These are phyloP conservation scores for Hortaea werneckii DNA, from an alignment of 2,329 filamentous ascomycete species.

Conservation along the genomic window DNA sequence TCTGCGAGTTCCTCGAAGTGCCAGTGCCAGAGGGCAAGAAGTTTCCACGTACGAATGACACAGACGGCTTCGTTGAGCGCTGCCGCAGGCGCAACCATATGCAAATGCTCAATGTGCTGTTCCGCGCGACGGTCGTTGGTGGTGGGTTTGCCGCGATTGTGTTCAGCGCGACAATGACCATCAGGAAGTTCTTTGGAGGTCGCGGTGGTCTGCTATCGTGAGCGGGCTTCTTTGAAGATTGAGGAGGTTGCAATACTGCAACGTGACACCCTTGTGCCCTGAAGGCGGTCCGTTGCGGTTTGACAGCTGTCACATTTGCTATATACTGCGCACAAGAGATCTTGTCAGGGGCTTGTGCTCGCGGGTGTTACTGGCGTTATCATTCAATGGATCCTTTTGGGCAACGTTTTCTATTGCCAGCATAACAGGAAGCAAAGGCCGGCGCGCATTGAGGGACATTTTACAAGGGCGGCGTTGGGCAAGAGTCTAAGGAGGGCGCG, in stretches of 20 bases:
- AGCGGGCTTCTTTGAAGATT: background rate
- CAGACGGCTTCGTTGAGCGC: constrained; percentile 45
- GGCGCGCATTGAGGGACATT: too few relatives aligned
- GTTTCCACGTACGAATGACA: constrained; percentile 45
- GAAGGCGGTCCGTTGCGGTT: background rate
- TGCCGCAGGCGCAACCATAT: constrained; percentile 44
- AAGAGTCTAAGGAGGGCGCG: too few relatives aligned
- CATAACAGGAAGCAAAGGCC: too few relatives aligned
- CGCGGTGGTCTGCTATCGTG: constrained; percentile 1
- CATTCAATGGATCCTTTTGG: too few relatives aligned
- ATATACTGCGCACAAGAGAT: background rate
- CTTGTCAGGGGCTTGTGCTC: background rate
- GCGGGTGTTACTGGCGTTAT: background rate
- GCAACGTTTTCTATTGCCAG: too few relatives aligned
- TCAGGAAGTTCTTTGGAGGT: constrained; percentile 24
- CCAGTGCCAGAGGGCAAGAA: constrained; percentile 38
- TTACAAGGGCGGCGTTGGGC: too few relatives aligned
- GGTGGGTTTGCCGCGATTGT: constrained; percentile 36
- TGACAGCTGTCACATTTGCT: constrained; percentile 1
- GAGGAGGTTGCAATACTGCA: background rate
- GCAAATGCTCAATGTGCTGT: constrained; percentile 46
- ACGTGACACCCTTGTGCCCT: background rate
- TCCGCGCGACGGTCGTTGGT: constrained; percentile 42
- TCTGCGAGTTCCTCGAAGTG: constrained; percentile 46
- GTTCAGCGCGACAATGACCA: constrained; percentile 26